A percentile compares a stretch with the other conserved stretches of the same genome.
phyloP scores from a whole-genome alignment of 2,329 filamentous ascomycete species.

The Diplodia corticola region DNA sequence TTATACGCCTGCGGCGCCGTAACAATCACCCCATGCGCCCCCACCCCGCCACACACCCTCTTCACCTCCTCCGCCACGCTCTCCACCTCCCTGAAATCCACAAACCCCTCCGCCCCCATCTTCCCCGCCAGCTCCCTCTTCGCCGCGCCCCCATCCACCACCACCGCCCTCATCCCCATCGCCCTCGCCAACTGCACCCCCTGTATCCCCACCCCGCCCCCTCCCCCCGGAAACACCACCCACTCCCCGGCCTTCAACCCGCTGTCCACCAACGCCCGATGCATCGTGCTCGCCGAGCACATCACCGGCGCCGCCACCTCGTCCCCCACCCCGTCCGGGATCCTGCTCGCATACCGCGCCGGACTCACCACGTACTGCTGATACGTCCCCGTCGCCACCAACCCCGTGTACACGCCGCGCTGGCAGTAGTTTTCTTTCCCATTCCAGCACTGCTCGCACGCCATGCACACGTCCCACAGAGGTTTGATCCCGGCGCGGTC shows the following conservation, averaged over 20 bases:
- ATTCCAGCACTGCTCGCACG: slow-evolving; percentile 52
- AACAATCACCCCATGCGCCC: slow-evolving; percentile 43
- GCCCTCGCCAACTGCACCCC: slow-evolving; percentile 51
- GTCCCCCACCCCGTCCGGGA: slow-evolving; percentile 27
- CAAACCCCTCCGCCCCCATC: slow-evolving; percentile 12
- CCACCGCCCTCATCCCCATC: slow-evolving; percentile 58
- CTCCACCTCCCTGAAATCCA: slow-evolving; percentile 34
- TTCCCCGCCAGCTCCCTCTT: slow-evolving; percentile 12
- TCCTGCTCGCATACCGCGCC: slow-evolving; percentile 51
- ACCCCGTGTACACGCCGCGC: slow-evolving; percentile 48
- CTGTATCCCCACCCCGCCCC: slow-evolving; percentile 59
- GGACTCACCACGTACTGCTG: slow-evolving; percentile 61
- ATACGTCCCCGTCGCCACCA: slow-evolving; percentile 48
- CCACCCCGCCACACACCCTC: slow-evolving; percentile 31
- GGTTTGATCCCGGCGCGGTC: slow-evolving; percentile 57
- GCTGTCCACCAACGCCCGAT: slow-evolving; percentile 56
- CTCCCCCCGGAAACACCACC: slow-evolving; percentile 57
- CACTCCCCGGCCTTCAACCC: slow-evolving; percentile 54
- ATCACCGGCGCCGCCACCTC: slow-evolving; percentile 41
- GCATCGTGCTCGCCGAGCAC: slow-evolving; percentile 54
- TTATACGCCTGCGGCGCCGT: slow-evolving; percentile 44
- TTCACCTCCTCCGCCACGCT: slow-evolving; percentile 38
- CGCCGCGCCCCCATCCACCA: slow-evolving; percentile 45
- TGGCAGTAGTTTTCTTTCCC: slow-evolving; percentile 57
- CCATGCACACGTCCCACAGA: slow-evolving; percentile 53